phyloP scores from a whole-genome alignment of 306 rosid species.

The Trichosanthes cucumerina region DNA sequence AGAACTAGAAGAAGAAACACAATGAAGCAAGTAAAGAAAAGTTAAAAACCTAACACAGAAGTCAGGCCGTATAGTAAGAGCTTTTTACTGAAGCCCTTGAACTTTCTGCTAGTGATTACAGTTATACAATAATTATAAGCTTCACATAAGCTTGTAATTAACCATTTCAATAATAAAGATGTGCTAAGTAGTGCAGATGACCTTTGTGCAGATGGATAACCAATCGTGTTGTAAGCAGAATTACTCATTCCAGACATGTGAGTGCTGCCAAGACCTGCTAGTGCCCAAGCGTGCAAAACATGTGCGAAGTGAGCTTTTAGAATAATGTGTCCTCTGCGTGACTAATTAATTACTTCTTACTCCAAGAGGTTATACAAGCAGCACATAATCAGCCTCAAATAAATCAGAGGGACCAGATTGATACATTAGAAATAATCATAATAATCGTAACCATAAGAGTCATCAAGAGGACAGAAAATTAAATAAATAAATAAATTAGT shows the following conservation, averaged over 20 bases:
- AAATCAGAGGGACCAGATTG: neutral
- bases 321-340: slow-evolving; percentile 67
- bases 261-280: slow-evolving; percentile 99
- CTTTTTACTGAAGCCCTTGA: slow-evolving; percentile 14
- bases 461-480: slow-evolving; percentile 7
- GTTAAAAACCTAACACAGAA: slow-evolving; percentile 18
- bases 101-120: slow-evolving; percentile 21
- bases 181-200: slow-evolving; percentile 99
- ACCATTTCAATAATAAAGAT: slow-evolving; percentile 46
- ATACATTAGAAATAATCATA: slow-evolving; percentile 1
- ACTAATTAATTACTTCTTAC: slow-evolving; percentile 43
- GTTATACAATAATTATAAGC: slow-evolving; percentile 17
- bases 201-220: slow-evolving; percentile 99
- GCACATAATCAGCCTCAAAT: slow-evolving; percentile 12
- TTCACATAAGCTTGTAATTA: slow-evolving; percentile 20
- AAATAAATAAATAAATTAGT: neutral
- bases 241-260: slow-evolving; percentile 98
- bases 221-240: slow-evolving; percentile 94
- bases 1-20: slow-evolving; percentile 10
- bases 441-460: neutral
- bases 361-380: slow-evolving; percentile 27
- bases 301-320: slow-evolving; percentile 91
- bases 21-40: slow-evolving; percentile 7
- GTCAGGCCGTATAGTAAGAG: slow-evolving; percentile 14
- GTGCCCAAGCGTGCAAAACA: slow-evolving; percentile 99